Evolutionary conservation across 2,329 filamentous ascomycete genomes (phyloP).

Genomic region (Aureobasidium sp.): DNA sequence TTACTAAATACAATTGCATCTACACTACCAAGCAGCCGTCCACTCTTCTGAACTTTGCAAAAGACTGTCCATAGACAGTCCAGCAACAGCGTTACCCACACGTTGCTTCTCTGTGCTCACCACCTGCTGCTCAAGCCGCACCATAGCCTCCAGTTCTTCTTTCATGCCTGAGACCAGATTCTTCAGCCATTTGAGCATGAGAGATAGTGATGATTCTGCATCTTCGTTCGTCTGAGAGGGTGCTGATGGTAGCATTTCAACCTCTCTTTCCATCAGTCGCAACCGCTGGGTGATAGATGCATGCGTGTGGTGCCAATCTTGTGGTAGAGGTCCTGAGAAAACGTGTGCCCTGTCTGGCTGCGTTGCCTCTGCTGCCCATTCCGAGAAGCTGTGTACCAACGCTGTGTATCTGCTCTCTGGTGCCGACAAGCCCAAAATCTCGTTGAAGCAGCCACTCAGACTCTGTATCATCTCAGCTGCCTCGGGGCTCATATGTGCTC

Average conservation of each 20-base stretch:
- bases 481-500: conserved; percentile 28
- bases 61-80: neutral
- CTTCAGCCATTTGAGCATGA: neutral
- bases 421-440: conserved; percentile 51
- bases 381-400: conserved; percentile 50
- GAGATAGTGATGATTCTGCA: neutral
- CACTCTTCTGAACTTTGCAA: conserved; percentile 2
- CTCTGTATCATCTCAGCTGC: conserved; percentile 28
- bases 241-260: conserved; percentile 6
- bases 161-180: conserved; percentile 1
- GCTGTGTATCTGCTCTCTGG: conserved; percentile 48
- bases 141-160: conserved; percentile 5
- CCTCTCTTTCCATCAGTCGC: conserved; percentile 10
- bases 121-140: conserved; percentile 6
- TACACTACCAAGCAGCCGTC: neutral
- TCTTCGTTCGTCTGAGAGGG: neutral
- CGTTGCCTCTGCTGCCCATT: conserved; percentile 39
- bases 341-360: neutral
- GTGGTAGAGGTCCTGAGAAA: neutral
- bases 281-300: conserved; percentile 8
- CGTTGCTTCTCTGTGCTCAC: conserved; percentile 7
- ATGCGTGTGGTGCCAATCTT: conserved; percentile 9
- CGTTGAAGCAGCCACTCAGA: conserved; percentile 49
- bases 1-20: neutral
- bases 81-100: conserved; percentile 33